Evolutionary conservation across 768 basidiomycete species (phyloP).

Genomic region (Suillus plorans): DNA sequence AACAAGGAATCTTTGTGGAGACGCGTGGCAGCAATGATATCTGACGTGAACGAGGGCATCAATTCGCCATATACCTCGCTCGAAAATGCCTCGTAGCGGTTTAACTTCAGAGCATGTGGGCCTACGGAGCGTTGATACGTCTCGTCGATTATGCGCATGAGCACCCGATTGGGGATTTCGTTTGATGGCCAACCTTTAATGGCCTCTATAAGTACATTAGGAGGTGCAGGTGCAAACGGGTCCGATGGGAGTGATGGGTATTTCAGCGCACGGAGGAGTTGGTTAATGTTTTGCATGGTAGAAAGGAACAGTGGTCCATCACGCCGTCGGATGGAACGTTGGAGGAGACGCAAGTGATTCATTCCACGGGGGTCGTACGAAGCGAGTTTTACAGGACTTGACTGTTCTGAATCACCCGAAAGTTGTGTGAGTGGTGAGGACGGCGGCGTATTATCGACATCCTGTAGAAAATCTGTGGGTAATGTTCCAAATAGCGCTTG

Average conservation of each 20-base stretch:
- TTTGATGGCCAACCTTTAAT: conserved; percentile 50
- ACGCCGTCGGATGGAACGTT: conserved; percentile 64
- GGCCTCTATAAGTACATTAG: conserved; percentile 49
- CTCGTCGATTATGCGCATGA: conserved; percentile 82
- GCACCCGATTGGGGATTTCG: conserved; percentile 63
- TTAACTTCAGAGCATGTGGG: conserved; percentile 79
- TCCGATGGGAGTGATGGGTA: conserved; percentile 59
- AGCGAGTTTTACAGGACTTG: conserved; percentile 32
- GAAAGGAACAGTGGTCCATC: conserved; percentile 73
- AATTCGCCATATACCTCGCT: conserved; percentile 90
- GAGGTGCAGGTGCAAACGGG: conserved; percentile 41
- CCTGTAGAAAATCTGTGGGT: conserved; percentile 39
- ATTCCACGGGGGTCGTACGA: conserved; percentile 24
- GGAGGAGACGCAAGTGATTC: conserved; percentile 57
- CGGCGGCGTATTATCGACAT: conserved; percentile 27
- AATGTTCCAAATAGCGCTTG: conserved; percentile 66
- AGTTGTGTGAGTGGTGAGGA: conserved; percentile 28
- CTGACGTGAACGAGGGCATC: conserved; percentile 68
- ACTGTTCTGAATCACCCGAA: conserved; percentile 33
- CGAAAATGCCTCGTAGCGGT: conserved; percentile 80
- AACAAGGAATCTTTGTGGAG: conserved; percentile 62
- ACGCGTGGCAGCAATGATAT: conserved; percentile 50
- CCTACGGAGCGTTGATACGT: conserved; percentile 93
- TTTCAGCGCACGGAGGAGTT: conserved; percentile 61
- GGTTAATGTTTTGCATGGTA: conserved; percentile 62